These are phyloP conservation scores for Petunia hybrid DNA, from an alignment of 305 asterid species.

Conservation along the genomic window DNA sequence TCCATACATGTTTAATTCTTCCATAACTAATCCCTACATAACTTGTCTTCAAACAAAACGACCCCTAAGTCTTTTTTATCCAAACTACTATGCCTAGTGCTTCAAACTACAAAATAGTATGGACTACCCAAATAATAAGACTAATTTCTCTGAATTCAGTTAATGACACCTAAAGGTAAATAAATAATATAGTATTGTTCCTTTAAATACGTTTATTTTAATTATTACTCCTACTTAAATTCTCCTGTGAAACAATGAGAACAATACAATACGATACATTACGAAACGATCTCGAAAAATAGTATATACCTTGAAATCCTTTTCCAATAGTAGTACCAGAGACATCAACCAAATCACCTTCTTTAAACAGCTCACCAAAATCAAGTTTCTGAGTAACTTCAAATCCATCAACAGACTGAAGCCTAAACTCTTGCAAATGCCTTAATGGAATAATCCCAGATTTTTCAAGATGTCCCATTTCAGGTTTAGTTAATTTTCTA, in stretches of 20 bases:
- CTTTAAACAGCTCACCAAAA: constrained; percentile 72
- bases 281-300: too few species aligned
- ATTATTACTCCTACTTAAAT: too few species aligned
- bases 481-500: constrained; percentile 87
- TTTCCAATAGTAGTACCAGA: constrained; percentile 90
- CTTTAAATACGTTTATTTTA: too few species aligned
- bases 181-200: too few species aligned
- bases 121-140: background rate
- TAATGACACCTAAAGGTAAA: background rate
- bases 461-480: constrained; percentile 87
- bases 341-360: constrained; percentile 93
- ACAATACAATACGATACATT: too few species aligned
- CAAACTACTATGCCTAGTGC: background rate
- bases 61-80: background rate
- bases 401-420: constrained; percentile 70
- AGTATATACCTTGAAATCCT: constrained; percentile 83
- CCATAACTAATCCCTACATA: too few species aligned
- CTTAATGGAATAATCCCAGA: constrained; percentile 87
- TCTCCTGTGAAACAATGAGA: too few species aligned
- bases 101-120: background rate
- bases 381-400: constrained; percentile 75
- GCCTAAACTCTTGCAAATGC: constrained; percentile 89
- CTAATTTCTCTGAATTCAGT: background rate
- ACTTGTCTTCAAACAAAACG: too few species aligned
- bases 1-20: too few species aligned